Base-by-base conservation (phyloP, 2,329 filamentous ascomycete species). In the Thielaviopsis euricoi region DNA sequence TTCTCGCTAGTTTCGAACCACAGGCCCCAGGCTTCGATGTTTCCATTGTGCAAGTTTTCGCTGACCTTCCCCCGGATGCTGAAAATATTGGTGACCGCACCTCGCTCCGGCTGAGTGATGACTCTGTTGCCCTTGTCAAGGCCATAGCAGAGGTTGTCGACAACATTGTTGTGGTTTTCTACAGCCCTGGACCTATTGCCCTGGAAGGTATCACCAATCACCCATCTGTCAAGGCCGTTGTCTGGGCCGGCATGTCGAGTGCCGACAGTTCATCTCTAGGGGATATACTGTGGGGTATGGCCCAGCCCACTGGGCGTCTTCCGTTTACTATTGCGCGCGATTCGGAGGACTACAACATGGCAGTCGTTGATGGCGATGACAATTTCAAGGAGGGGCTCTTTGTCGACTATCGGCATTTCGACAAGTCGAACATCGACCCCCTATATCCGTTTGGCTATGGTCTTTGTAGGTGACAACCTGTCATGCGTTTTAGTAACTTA, bases 211-310 rank as follows among this genome's bases (percentile, higher is more conserved):
- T 79, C 1, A 66, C 72, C 21, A 69, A 76, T 40, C 73, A 86
- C n/a, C 80, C 85, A 66, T 78, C 76, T 1, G 57, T 61, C 54
- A 61, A 61, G 57, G 79, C 82, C 2, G 72, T 90, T 1, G 66
- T 89, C 1, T 85, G 91, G 65, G 86, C 86, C 9, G 93, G 87
- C 86, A 91, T 89, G 65, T 86, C 87, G 61, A 87, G 88, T n/a
- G 87, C 91, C 65, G 87, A 93, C 71, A 85, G 84, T 5, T 87
- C 87, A 6, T 84, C 82, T 15, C 84, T 93, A 61, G 86, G 85
- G 0, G 86, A 91, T 62, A 76, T 90, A 1, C 73, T 91, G 19
- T 86, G 87, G 62, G 87, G 86, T 53, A 78, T 83, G 61, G 76
- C 80, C 53, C 89, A 86, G 66, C 87, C 87, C 0, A 83, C 80